Conservation (phyloP, 768 basidiomycete species). For the Hericium alpestre region DNA sequence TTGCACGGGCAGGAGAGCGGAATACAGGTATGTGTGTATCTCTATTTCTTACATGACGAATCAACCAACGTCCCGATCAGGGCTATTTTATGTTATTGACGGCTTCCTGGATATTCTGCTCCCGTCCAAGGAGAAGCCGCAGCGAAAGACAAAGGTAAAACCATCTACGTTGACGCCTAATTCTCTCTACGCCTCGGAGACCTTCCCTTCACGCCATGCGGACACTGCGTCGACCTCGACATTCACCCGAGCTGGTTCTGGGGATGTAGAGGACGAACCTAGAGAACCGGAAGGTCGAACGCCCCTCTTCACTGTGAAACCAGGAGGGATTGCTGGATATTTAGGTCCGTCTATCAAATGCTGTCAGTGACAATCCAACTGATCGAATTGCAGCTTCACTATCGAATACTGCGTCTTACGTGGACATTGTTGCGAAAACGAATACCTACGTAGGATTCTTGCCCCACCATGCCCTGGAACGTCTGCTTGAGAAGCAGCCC, state of each 20-base stretch:
- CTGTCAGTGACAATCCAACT: background rate
- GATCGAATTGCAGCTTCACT: constrained; percentile 55
- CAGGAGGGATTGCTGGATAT: constrained; percentile 96
- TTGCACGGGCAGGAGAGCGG: constrained; percentile 84
- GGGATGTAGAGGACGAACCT: constrained; percentile 23
- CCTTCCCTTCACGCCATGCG: constrained; percentile 6
- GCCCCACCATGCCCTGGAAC: constrained; percentile 78
- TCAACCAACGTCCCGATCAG: constrained; percentile 23
- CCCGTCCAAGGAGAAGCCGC: constrained; percentile 32
- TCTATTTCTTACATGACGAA: background rate
- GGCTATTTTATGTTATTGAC: constrained; percentile 90
- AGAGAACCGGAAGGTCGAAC: constrained; percentile 35
- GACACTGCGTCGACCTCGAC: constrained; percentile 6
- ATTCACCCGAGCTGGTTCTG: constrained; percentile 4
- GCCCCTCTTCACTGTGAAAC: constrained; percentile 85
- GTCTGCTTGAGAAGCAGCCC: constrained; percentile 84
- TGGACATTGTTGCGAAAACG: constrained; percentile 93
- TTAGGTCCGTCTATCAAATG: constrained; percentile 40
- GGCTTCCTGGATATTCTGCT: constrained; percentile 90
- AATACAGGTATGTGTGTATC: constrained; percentile 55
- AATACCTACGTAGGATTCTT: constrained; percentile 97
- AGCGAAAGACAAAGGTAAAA: constrained; percentile 2
- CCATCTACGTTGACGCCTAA: constrained; percentile 5
- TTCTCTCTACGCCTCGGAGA: constrained; percentile 8
- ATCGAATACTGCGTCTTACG: constrained; percentile 87